Percentiles rank a stretch among this genome's conserved stretches.
Conservation (phyloP, 2,329 filamentous ascomycete species). For the Epichloe sp. region DNA sequence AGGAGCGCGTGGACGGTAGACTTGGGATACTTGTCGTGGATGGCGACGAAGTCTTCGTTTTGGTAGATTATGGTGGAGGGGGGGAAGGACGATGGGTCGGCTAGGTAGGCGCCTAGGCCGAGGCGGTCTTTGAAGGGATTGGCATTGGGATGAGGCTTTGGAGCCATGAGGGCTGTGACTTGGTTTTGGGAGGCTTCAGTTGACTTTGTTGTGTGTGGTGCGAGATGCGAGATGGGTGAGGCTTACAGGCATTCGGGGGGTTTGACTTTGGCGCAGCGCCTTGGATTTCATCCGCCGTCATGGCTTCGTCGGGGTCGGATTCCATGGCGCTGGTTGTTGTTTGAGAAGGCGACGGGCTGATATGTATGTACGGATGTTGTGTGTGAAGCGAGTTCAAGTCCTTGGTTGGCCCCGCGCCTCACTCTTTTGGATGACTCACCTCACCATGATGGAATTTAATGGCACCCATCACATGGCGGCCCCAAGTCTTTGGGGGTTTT, state of each 20-base stretch:
- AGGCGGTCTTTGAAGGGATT: slow-evolving; percentile 37
- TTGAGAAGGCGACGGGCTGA: not conserved
- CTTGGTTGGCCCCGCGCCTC: not conserved
- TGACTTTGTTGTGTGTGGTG: not conserved
- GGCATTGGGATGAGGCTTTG: slow-evolving; percentile 20
- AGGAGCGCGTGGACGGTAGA: slow-evolving; percentile 73
- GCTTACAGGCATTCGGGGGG: slow-evolving; percentile 30
- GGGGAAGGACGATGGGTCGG: slow-evolving; percentile 47
- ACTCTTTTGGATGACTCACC: not conserved
- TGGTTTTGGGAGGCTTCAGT: slow-evolving; percentile 8
- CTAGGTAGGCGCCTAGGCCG: slow-evolving; percentile 54
- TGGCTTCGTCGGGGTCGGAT: slow-evolving; percentile 25
- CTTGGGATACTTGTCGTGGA: slow-evolving; percentile 80
- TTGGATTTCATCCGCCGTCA: slow-evolving; percentile 28
- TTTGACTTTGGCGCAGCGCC: slow-evolving; percentile 16
- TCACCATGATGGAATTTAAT: too few relatives aligned
- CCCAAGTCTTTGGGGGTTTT: not conserved
- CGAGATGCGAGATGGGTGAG: not conserved
- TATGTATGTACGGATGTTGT: not conserved
- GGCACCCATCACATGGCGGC: too few relatives aligned
- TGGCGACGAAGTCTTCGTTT: slow-evolving; percentile 56
- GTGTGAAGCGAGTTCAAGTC: not conserved
- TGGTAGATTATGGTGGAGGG: slow-evolving; percentile 50
- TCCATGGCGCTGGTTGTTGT: not conserved
- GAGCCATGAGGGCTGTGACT: slow-evolving; percentile 26